Conservation (phyloP, 2,329 filamentous ascomycete species). For the Cladosporium sp. region DNA sequence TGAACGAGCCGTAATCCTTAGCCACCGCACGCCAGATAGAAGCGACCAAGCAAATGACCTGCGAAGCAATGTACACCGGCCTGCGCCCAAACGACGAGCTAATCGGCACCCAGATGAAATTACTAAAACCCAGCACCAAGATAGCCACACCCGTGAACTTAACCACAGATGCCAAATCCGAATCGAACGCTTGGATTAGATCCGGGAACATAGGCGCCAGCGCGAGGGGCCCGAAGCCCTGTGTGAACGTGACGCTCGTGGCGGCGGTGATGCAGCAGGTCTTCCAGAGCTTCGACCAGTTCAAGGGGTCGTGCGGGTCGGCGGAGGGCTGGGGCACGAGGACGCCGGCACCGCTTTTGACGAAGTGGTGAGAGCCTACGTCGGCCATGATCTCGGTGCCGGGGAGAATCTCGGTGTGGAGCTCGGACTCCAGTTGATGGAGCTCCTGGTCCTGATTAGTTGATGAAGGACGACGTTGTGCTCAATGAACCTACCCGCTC, state of each 20-base stretch:
- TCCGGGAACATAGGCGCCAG: slow-evolving; percentile 55
- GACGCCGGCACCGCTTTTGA: slow-evolving; percentile 47
- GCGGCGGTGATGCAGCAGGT: slow-evolving; percentile 42
- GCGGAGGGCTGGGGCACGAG: slow-evolving; percentile 48
- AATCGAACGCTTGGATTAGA: slow-evolving; percentile 38
- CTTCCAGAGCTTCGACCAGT: slow-evolving; percentile 46
- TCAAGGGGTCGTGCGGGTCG: slow-evolving; percentile 41
- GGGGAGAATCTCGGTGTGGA: slow-evolving; percentile 49
- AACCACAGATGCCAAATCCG: slow-evolving; percentile 44
- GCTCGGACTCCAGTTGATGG: slow-evolving; percentile 45
- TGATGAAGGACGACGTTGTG: neutral
- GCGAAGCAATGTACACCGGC: slow-evolving; percentile 48
- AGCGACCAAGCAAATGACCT: slow-evolving; percentile 47
- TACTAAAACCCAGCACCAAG: slow-evolving; percentile 52
- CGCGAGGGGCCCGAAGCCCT: slow-evolving; percentile 50
- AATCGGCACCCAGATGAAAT: slow-evolving; percentile 55
- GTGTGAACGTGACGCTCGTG: slow-evolving; percentile 45
- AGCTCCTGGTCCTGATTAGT: slow-evolving; percentile 32
- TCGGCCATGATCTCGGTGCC: slow-evolving; percentile 57
- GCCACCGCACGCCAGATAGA: slow-evolving; percentile 55
- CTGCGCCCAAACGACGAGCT: slow-evolving; percentile 50
- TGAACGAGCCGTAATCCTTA: slow-evolving; percentile 54
- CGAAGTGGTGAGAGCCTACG: slow-evolving; percentile 57
- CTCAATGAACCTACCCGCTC: slow-evolving; percentile 28
- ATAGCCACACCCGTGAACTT: slow-evolving; percentile 54